These are phyloP conservation scores for Sugiyamaella americana DNA, from an alignment of 805 yeast species.

Conservation along the genomic window DNA sequence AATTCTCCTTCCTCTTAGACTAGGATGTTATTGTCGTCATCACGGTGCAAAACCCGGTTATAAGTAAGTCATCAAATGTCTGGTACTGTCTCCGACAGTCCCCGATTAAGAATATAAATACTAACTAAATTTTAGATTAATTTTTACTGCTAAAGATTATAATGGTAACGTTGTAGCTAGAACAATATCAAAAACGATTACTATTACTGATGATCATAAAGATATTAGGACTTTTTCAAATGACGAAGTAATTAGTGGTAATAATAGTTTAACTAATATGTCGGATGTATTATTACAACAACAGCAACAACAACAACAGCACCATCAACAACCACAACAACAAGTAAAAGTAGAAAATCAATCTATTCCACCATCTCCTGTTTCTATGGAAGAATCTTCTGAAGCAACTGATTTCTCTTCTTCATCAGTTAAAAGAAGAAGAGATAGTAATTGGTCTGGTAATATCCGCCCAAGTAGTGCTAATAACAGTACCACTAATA, in stretches of 20 bases:
- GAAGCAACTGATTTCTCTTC: constrained; percentile 16
- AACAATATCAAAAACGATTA: constrained; percentile 62
- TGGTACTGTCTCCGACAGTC: background rate
- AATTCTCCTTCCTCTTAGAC: constrained; percentile 57
- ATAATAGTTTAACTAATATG: background rate
- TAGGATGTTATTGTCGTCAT: constrained; percentile 94
- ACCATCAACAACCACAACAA: no score
- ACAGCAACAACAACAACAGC: no score
- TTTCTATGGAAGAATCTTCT: constrained; percentile 33
- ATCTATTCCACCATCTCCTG: constrained; percentile 25
- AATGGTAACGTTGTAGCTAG: constrained; percentile 66
- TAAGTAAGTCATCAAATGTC: background rate
- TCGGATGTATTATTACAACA: no score
- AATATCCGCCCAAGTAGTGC: background rate
- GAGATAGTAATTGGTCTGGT: constrained; percentile 20
- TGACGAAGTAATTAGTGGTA: background rate
- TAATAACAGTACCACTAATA: background rate
- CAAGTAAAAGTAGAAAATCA: background rate
- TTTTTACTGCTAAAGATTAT: constrained; percentile 51
- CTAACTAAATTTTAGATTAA: constrained; percentile 21
- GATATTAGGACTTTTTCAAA: constrained; percentile 17
- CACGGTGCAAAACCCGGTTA: constrained; percentile 64
- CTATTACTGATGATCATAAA: constrained; percentile 93
- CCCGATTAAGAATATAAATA: no score
- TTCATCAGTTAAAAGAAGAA: constrained; percentile 19